phyloP scores from a whole-genome alignment of 2,329 filamentous ascomycete genomes.

The Aschersonia sp. region DNA sequence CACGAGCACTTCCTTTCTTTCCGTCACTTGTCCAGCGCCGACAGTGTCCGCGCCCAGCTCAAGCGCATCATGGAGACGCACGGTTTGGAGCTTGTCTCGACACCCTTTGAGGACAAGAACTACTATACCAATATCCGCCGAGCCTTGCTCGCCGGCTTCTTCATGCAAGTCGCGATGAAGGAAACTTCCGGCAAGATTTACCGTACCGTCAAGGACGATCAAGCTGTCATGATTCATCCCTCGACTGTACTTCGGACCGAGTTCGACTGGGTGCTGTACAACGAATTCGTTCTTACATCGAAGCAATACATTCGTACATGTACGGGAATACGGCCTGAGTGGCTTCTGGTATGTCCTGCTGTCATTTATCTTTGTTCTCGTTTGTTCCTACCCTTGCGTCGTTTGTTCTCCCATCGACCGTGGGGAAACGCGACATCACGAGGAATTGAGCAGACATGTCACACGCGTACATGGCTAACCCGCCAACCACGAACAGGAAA shows the following conservation, averaged over 20 bases:
- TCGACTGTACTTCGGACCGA: constrained; percentile 80
- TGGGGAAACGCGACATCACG: not conserved
- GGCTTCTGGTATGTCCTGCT: constrained; percentile 59
- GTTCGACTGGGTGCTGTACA: constrained; percentile 94
- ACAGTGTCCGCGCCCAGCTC: constrained; percentile 84
- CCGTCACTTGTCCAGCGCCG: constrained; percentile 77
- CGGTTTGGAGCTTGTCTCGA: constrained; percentile 73
- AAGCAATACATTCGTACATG: constrained; percentile 98
- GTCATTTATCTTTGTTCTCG: not conserved
- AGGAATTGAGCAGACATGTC: not conserved
- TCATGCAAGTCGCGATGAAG: constrained; percentile 98
- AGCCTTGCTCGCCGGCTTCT: constrained; percentile 86
- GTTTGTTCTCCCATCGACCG: not conserved
- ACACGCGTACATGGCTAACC: not conserved
- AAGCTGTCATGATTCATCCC: constrained; percentile 83
- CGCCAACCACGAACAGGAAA: constrained; percentile 46
- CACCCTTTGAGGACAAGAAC: constrained; percentile 84
- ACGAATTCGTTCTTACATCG: constrained; percentile 93
- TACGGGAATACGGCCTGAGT: constrained; percentile 82
- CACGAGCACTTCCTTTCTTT: constrained; percentile 91
- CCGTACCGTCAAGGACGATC: constrained; percentile 91
- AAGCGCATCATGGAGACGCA: constrained; percentile 94
- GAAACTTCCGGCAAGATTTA: constrained; percentile 82
- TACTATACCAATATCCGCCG: constrained; percentile 97
- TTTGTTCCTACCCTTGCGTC: not conserved